Base-by-base conservation (phyloP, 2,329 filamentous ascomycete genomes). In the Sporothrix curviconia region DNA sequence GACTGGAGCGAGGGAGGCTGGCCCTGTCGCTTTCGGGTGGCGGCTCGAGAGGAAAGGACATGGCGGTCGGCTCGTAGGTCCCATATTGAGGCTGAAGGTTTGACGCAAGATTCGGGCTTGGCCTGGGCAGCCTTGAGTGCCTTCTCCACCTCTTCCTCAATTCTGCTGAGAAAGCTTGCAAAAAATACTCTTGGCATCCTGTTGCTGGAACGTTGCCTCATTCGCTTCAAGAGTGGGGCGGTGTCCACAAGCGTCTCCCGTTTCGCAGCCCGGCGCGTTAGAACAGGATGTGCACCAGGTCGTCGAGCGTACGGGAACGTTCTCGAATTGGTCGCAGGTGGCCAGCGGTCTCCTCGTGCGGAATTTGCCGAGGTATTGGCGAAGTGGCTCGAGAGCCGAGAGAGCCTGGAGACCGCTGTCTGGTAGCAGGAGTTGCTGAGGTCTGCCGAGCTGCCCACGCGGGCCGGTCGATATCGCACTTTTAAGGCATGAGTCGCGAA, bases 121-220 rank as follows among this genome's bases (percentile, higher is more conserved):
- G 71, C 66, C 37, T 65, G 61, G n/a, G 66, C 59, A 1, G 63
- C 58, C 55, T 66, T 69, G 3, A 70, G 73, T 46, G 78, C 78
- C 63, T 78, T 80, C 19, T 76, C 74, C 40, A 90, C 77, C 67
- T 95, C 90, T 66, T 86, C 87, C 66, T 96, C 90, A 28, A 96
- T 77, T 64, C 92, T 86, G 63, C 92, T 90, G 49, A 96, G 72
- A 14, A n/a, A 99, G 79, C 66, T 92, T 95, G 15, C 90, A 92
- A 66, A n/a, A 89, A 96, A 70, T 97, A 99, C 70, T 99, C 94
- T 68, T 97, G 94, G 94, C 94, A 72, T 99, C 94, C 71, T 99
- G 94, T 69, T 97, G 94, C 64, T 95, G 89, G 83, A 89, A 95
- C 30, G 89, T 96, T n/a, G n/a, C 70, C 87, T 92, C 86, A 97